Evolutionary conservation across 108 stramenopile genomes (phyloP), one percentile per base, ranked within the genome.

Genomic region (Parmales sp.): DNA sequence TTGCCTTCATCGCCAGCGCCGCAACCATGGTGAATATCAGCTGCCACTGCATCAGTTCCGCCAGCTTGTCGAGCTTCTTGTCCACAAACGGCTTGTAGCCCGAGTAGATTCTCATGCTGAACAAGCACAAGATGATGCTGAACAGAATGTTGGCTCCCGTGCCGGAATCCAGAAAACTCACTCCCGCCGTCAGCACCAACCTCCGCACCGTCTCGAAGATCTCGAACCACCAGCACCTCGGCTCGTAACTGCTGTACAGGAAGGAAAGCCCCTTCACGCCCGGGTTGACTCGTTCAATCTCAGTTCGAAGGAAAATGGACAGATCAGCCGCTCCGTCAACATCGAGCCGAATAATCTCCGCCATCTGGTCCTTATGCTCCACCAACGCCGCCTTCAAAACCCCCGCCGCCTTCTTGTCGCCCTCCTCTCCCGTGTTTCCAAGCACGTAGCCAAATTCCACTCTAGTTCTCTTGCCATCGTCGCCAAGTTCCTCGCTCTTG

Each of bases 221-320:
- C 34, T 71, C 70, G 48, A 65, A 71, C 38, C 38, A 71, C 70
- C 70, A 71, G 66, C 16, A 29, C 45, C 29, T 44, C 19, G 60
- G 65, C 48, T 39, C 37, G 36, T 71, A 71, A 8, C 37, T 41
- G 34, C 49, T 39, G 46, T 66, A 71, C 28, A 71, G 26, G 43
- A 71, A 71, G 31, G 54, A 28, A 34, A 19, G 36, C 54, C 18
- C 36, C 54, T 60, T 60, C 8, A 60, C 2, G 13, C 16, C 3
- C 16, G 54, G 54, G 26, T 60, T 28, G 54, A 1, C 20, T 34
- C 36, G 29, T 34, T 28, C 28, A 2, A 60, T 6, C 26, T 60
- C 29, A n/a, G n/a, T n/a, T n/a, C n/a, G n/a, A n/a, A n/a, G n/a
- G n/a, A n/a, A n/a, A n/a, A n/a, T n/a, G n/a, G n/a, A n/a, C n/a